These are phyloP conservation scores for Microbotryum saponariae DNA, from an alignment of 1,284 basidiomycete species.

Conservation along the genomic window DNA sequence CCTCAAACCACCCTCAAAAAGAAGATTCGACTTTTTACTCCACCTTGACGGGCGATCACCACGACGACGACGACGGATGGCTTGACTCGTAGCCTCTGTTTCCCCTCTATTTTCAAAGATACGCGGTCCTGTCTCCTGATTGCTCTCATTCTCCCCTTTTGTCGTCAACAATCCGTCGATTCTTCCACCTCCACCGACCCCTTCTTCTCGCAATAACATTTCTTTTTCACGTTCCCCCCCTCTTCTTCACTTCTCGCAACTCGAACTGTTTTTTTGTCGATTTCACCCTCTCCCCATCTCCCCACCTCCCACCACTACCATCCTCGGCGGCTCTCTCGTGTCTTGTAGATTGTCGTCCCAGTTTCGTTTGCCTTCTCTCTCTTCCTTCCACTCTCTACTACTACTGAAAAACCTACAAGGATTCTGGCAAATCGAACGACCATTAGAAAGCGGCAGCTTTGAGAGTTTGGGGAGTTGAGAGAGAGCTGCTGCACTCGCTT, in stretches of 20 bases:
- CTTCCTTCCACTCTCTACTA: neutral
- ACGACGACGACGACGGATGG: no score
- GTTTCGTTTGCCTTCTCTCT: neutral
- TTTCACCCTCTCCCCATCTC: neutral
- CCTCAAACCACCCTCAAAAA: no score
- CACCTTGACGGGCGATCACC: no score
- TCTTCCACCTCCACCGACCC: neutral
- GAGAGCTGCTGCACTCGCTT: no score
- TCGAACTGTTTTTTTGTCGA: neutral
- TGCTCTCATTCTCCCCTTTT: neutral
- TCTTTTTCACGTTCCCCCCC: neutral
- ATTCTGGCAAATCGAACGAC: no score
- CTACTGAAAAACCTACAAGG: neutral
- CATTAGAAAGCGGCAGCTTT: no score
- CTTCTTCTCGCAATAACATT: neutral
- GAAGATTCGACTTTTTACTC: no score
- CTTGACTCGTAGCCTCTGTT: no score
- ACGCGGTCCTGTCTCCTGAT: no score
- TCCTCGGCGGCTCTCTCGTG: conserved; percentile 3
- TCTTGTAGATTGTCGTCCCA: neutral
- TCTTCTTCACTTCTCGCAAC: neutral
- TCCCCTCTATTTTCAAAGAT: no score
- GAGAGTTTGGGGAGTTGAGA: no score
- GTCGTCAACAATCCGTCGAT: neutral
- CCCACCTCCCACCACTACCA: neutral